A percentile compares a stretch with the other conserved stretches of the same genome.
These are phyloP conservation scores for Thuidium tamariscinum DNA, from an alignment of 225 moss, liverwort and hornwort species.

Conservation along the genomic window DNA sequence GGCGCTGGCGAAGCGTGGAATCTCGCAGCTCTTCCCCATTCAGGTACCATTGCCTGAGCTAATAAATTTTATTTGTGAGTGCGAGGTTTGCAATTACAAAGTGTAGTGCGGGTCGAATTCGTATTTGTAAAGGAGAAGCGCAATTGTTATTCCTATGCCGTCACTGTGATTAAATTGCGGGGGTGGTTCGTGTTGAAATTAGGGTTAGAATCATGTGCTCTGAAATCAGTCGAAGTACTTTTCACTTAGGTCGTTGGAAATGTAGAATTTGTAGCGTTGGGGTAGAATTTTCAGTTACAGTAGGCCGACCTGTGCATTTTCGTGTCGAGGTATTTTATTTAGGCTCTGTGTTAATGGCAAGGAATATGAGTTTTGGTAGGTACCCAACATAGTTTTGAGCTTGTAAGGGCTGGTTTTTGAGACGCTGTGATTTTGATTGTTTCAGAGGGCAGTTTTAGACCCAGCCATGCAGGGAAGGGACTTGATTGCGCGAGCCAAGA, in stretches of 20 bases:
- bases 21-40: conserved; percentile 77
- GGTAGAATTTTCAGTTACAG: neutral
- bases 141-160: neutral
- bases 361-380: neutral
- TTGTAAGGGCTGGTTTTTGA: neutral
- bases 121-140: neutral
- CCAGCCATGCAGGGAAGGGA: conserved; percentile 84
- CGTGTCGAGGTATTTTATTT: too few relatives aligned
- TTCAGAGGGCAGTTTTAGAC: conserved; percentile 74
- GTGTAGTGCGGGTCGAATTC: neutral
- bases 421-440: neutral
- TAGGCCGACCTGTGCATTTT: neutral
- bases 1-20: conserved; percentile 61
- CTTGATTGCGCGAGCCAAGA: conserved; percentile 79
- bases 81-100: neutral
- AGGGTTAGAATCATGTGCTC: neutral
- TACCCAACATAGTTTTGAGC: neutral
- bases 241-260: neutral
- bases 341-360: too few relatives aligned
- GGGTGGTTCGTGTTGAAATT: neutral
- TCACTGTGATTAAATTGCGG: neutral
- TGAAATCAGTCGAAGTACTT: neutral
- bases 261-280: neutral
- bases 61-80: neutral
- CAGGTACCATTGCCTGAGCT: conserved; percentile 17